Evolutionary conservation across 2,329 filamentous ascomycete species (phyloP).

Genomic region (Alternaria novae-zelandiae): DNA sequence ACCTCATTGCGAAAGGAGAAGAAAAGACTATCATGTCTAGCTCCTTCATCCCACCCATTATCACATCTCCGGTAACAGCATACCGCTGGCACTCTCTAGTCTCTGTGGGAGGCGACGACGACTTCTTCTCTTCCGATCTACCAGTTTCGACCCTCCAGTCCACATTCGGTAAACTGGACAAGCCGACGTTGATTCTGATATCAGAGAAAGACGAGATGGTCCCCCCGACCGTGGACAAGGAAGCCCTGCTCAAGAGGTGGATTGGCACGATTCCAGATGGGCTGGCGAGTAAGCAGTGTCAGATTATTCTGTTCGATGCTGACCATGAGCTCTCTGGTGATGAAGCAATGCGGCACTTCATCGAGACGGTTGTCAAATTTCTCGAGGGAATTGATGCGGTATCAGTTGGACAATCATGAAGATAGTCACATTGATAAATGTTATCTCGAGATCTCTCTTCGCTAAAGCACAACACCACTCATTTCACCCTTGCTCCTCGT

Average conservation of each 20-base stretch:
- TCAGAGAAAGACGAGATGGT: constrained; percentile 26
- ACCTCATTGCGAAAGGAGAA: constrained; percentile 11
- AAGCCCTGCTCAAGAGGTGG: constrained; percentile 5
- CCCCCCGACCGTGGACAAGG: constrained; percentile 14
- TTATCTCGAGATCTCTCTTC: not conserved
- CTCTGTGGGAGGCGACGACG: constrained; percentile 21
- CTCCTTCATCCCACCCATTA: constrained; percentile 12
- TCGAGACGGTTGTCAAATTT: not conserved
- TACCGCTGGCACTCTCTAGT: constrained; percentile 27
- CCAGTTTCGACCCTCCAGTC: not conserved
- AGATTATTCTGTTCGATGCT: not conserved
- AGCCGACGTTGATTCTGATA: constrained; percentile 14
- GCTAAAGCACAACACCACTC: not conserved
- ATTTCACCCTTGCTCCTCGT: constrained; percentile 15
- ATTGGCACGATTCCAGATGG: not conserved
- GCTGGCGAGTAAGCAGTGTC: not conserved
- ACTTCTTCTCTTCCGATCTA: constrained; percentile 25
- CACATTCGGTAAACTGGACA: constrained; percentile 12
- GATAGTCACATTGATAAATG: not conserved
- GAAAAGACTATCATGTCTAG: constrained; percentile 11
- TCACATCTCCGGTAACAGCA: constrained; percentile 19
- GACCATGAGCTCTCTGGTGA: constrained; percentile 1
- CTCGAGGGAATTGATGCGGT: not conserved
- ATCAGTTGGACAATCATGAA: not conserved
- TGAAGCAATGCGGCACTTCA: not conserved